phyloP scores from a whole-genome alignment of 176 grass and related monocot genomes.

The Carex parvula region DNA sequence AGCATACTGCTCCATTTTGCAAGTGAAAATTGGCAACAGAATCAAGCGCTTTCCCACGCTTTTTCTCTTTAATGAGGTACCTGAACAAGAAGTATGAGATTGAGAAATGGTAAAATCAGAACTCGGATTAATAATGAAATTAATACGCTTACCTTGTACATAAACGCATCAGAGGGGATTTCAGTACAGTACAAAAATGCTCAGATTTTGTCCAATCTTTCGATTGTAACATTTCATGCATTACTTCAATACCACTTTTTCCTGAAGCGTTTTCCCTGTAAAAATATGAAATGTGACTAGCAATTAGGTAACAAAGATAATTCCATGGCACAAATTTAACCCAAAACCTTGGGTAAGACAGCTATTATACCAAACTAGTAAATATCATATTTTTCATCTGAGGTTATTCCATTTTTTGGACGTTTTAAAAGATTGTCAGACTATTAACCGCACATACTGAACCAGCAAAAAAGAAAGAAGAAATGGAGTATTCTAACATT shows the following conservation, averaged over 20 bases:
- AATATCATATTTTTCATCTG: background rate
- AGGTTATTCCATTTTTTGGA: background rate
- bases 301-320: background rate
- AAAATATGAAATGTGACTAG: slow-evolving; percentile 23
- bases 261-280: slow-evolving; percentile 50
- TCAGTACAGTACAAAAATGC: slow-evolving; percentile 50
- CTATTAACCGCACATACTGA: background rate
- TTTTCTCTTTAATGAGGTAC: slow-evolving; percentile 86
- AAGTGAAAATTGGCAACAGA: slow-evolving; percentile 92
- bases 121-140: slow-evolving; percentile 3
- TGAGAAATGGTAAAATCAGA: background rate
- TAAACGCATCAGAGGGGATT: slow-evolving; percentile 72
- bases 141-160: slow-evolving; percentile 61
- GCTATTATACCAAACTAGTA: background rate
- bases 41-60: slow-evolving; percentile 84
- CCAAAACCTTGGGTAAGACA: background rate
- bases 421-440: background rate
- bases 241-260: slow-evolving; percentile 62
- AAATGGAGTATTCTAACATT: background rate
- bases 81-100: slow-evolving; percentile 32
- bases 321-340: background rate
- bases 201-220: slow-evolving; percentile 66
- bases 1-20: slow-evolving; percentile 95
- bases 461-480: slow-evolving; percentile 15
- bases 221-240: slow-evolving; percentile 63